Evolutionary conservation across 2,329 filamentous ascomycete species (phyloP), one percentile per base, ranked within the genome.

Genomic region (Xenosphaeropsis pyriputrescens): DNA sequence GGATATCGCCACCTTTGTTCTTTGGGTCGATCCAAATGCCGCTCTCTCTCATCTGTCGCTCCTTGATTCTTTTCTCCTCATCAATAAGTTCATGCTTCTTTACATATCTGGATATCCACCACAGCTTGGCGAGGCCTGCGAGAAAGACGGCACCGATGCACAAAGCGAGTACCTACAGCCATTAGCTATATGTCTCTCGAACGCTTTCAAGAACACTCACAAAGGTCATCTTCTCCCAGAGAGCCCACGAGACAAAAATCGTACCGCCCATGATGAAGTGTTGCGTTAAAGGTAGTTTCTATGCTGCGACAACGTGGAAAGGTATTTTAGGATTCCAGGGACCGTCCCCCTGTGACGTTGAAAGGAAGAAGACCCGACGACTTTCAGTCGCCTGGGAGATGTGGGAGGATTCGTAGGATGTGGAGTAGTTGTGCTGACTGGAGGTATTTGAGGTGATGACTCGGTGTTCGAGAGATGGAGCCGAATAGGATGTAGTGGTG

Each of bases 151-250:
- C 46, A 35, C 72, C 68, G 46, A 93, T 86, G 41, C 71, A 72
- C 47, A 72, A 72, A 29, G 67, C 83, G 35, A 93, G 69, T 19
- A 85, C 70, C 85, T 93, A 34, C 3, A 9, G 30, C 11, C 11
- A 12, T 14, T 26, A 39, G 16, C 13, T 34, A 26, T 17, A 6
- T n/a, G 14, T 18, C 34, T 17, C 12, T 26, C 8, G 8, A 26
- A 14, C 31, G 17, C 36, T 18, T 36, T 12, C n/a, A 19, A 15
- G 29, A 16, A 16, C 19, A 68, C 82, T 67, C 64, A 93, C 86
- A 63, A 93, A 85, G 38, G 78, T 83, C 76, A 94, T 78, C 63
- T 93, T 77, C 66, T 91, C 75, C 86, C 86, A 94, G 50, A 91
- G 62, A 48, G 71, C 64, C 86, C 85, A 93, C 36, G 62, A 66